Evolutionary conservation across 352 stramenopile species (phyloP).

Genomic region (Globisporangium camurandrum): DNA sequence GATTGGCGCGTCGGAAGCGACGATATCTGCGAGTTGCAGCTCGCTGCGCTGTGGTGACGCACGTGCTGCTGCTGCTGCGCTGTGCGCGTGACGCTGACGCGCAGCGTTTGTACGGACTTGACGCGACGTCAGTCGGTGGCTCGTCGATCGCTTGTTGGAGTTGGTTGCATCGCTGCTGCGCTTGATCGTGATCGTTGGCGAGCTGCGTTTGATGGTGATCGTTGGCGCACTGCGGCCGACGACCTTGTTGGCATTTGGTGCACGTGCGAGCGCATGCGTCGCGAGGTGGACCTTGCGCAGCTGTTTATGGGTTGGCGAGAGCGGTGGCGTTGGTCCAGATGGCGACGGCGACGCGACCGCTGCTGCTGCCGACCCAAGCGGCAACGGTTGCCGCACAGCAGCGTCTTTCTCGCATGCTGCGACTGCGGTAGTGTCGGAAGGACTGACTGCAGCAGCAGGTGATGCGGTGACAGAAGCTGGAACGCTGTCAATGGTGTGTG

Average conservation of each 20-base stretch:
- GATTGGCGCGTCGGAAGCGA: no score
- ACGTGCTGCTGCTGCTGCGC: no score
- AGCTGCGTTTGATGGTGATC: background rate
- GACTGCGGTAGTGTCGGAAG: background rate
- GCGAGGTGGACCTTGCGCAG: constrained; percentile 20
- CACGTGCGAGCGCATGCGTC: background rate
- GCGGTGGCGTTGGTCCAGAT: constrained; percentile 9
- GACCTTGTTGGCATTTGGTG: background rate
- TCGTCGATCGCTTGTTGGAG: no score
- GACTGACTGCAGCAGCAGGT: background rate
- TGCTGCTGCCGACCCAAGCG: background rate
- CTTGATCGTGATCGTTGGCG: no score
- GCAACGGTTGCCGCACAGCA: constrained; percentile 6
- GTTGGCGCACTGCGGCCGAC: background rate
- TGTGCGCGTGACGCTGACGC: no score
- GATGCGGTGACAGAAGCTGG: background rate
- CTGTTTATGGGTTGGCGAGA: constrained; percentile 17
- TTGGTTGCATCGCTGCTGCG: no score
- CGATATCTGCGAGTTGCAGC: no score
- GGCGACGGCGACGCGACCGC: constrained; percentile 3
- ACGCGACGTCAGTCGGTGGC: no score
- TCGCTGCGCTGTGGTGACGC: no score
- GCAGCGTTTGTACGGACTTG: no score
- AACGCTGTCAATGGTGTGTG: background rate
- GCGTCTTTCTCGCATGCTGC: background rate